Base-by-base conservation (phyloP, 2,329 filamentous ascomycete genomes). In the Sarocladium kiliense region DNA sequence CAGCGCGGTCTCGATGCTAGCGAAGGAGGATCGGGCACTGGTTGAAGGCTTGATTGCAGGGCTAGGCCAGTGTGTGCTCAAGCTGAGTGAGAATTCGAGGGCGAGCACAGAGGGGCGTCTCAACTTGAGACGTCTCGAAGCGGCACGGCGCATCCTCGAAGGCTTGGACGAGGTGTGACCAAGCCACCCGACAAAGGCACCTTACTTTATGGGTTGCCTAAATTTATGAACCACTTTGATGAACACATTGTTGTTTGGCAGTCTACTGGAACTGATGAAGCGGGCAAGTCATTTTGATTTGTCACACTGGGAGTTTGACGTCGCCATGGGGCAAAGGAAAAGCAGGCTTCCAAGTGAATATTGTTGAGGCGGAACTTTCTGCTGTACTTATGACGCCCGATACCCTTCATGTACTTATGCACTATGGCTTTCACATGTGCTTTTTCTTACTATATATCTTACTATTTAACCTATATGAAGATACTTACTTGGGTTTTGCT, bases 71-170 rank as follows among this genome's bases (percentile, higher is more conserved):
- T 86, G 83, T 57, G 81, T 86, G 1, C 66, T 85, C 9, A 80
- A 77, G 27, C 62, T 87, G 58, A 75, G 79, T 56, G 76, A 87
- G 70, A 70, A 76, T 53, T 74, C 81, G 60, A 71, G 72, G 60
- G 71, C 79, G 56, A 77, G 77, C 62, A 71, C 81, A 58, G 81
- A 89, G 61, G 80, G 78, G 51, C 77, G 85, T 55, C 76, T 86
- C 57, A 84, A 88, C 68, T 77, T 90, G 57, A 76, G 87, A 59
- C 79, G 88, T 61, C 78, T 96, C 53, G 89, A 95, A 61, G 82
- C 84, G 54, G 91, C 91, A 4, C 83, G 85, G 57, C 78, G 82
- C 54, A 80, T 89, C 3, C 74, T 96, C 27, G 89, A 93, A 61
- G 89, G 89, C 4, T 73, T 85, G 57, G 79, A 85, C 59, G 77